Evolutionary conservation across 1,284 basidiomycete genomes (phyloP).

Genomic region (Malassezia obtusa): DNA sequence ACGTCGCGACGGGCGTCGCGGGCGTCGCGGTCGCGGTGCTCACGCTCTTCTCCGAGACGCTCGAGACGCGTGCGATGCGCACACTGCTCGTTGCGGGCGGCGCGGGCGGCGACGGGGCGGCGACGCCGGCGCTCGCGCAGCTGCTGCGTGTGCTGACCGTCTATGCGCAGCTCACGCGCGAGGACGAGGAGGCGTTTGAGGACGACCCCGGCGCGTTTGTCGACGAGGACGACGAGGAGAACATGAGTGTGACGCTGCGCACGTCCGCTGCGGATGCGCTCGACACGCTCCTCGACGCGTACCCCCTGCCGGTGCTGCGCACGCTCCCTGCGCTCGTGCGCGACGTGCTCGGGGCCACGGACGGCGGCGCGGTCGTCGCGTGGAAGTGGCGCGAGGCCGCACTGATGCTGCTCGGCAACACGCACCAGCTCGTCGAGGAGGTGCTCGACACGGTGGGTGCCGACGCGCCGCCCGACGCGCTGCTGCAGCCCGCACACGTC

Average conservation of each 20-base stretch:
- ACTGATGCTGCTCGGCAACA: conserved; percentile 72
- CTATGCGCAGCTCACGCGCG: conserved; percentile 75
- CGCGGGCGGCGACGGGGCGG: conserved; percentile 38
- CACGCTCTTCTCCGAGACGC: conserved; percentile 64
- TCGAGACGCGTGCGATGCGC: conserved; percentile 58
- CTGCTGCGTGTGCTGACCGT: conserved; percentile 60
- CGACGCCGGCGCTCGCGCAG: conserved; percentile 49
- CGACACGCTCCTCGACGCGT: conserved; percentile 65
- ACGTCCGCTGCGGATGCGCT: conserved; percentile 75
- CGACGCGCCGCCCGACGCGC: conserved; percentile 51
- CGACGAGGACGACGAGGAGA: conserved; percentile 87
- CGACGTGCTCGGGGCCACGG: conserved; percentile 51
- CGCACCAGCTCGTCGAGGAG: conserved; percentile 66
- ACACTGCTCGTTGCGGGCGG: conserved; percentile 55
- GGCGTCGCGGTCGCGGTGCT: conserved; percentile 68
- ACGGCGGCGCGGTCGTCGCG: conserved; percentile 42
- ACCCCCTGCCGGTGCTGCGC: conserved; percentile 58
- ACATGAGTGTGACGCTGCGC: conserved; percentile 67
- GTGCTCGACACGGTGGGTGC: conserved; percentile 60
- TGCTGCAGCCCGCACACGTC: conserved; percentile 63
- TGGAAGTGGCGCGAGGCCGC: conserved; percentile 76
- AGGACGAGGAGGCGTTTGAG: conserved; percentile 88
- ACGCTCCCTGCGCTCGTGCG: conserved; percentile 18
- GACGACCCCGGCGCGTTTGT: conserved; percentile 82
- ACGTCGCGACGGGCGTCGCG: conserved; percentile 56